A percentile compares a stretch with the other conserved stretches of the same genome.
phyloP scores from a whole-genome alignment of 2,329 filamentous ascomycete genomes.

The Beauveria bassiana region DNA sequence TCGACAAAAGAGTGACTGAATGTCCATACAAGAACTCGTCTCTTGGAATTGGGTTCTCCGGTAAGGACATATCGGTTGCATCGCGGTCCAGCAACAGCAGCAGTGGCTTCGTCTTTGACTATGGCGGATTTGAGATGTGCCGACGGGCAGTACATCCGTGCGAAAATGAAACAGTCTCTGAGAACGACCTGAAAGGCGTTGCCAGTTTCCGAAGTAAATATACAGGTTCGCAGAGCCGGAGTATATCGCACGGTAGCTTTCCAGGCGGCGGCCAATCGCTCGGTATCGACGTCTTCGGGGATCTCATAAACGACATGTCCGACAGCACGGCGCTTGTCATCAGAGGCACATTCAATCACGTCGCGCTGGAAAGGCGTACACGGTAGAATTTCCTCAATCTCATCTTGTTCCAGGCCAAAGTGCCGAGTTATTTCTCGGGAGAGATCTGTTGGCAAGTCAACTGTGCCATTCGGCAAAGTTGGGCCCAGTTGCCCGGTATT shows the following conservation, averaged over 20 bases:
- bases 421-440: too few species aligned
- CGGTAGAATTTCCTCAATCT: neutral
- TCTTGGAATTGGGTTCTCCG: neutral
- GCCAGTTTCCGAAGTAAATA: neutral
- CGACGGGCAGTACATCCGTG: neutral
- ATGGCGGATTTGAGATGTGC: neutral
- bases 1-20: neutral
- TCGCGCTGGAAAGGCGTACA: neutral
- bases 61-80: neutral
- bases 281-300: neutral
- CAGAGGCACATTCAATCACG: neutral
- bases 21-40: neutral
- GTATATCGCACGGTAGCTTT: neutral
- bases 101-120: neutral
- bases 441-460: too few species aligned
- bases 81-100: neutral
- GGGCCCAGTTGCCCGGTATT: too few species aligned
- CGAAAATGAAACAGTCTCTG: neutral
- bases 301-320: neutral
- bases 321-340: neutral
- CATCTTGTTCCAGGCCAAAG: neutral
- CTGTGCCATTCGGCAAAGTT: too few species aligned
- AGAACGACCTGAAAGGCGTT: neutral
- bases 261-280: neutral
- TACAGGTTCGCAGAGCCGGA: neutral